Evolutionary conservation across 169 alveolate species (phyloP).

Genomic region (Cryptosporidium sp.): DNA sequence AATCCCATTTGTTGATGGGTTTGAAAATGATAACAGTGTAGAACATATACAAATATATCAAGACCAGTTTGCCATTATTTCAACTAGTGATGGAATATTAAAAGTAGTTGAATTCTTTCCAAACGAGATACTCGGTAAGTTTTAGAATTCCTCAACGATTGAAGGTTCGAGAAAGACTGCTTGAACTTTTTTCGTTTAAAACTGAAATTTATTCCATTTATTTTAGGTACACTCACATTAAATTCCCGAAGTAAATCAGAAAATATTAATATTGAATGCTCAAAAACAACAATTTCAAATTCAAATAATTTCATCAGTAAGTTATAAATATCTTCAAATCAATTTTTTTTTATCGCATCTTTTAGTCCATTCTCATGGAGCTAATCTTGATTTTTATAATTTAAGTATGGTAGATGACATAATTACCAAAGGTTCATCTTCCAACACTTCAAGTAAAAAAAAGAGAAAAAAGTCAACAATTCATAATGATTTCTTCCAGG

Average conservation of each 20-base stretch:
- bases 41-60: slow-evolving; percentile 50
- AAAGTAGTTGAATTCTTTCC: slow-evolving; percentile 60
- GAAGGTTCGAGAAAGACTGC: not conserved
- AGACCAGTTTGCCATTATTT: slow-evolving; percentile 57
- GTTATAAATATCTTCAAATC: slow-evolving; percentile 25
- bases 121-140: slow-evolving; percentile 71
- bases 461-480: slow-evolving; percentile 56
- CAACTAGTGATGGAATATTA: slow-evolving; percentile 74
- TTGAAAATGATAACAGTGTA: slow-evolving; percentile 68
- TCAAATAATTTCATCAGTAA: slow-evolving; percentile 51
- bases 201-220: not conserved
- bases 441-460: slow-evolving; percentile 23
- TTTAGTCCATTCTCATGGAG: slow-evolving; percentile 55
- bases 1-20: slow-evolving; percentile 68
- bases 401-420: slow-evolving; percentile 61
- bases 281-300: slow-evolving; percentile 41
- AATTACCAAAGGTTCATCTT: slow-evolving; percentile 63
- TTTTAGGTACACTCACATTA: slow-evolving; percentile 50
- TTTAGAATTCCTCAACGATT: not conserved
- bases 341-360: not conserved
- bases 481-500: slow-evolving; percentile 56
- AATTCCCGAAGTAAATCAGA: slow-evolving; percentile 10
- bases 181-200: not conserved
- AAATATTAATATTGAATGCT: slow-evolving; percentile 42
- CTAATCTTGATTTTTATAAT: slow-evolving; percentile 31